Evolutionary conservation across 163 green algal genomes (phyloP).

Genomic region (Coccomyxa subellipsoidea): DNA sequence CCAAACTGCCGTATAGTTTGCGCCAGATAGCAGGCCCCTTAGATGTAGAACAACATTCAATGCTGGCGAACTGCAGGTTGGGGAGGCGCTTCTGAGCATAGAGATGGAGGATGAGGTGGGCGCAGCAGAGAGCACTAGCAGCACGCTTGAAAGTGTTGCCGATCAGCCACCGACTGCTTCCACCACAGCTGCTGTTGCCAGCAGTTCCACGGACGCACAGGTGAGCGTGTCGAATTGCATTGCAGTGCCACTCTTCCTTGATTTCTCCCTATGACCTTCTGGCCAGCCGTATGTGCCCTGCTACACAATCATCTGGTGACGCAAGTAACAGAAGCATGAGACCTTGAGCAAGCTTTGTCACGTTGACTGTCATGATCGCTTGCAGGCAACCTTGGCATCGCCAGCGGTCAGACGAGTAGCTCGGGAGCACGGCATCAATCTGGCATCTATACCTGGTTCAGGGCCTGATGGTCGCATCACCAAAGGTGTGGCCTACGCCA

Average conservation of each 20-base stretch:
- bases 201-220: background rate
- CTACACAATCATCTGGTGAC: background rate
- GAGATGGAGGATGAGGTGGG: background rate
- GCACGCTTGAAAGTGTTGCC: background rate
- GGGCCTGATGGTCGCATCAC: slow-evolving; percentile 40
- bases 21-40: no score
- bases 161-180: background rate
- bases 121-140: background rate
- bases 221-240: background rate
- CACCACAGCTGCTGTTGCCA: background rate
- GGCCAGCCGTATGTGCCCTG: background rate
- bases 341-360: background rate
- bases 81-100: background rate
- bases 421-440: slow-evolving; percentile 33
- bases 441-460: slow-evolving; percentile 27
- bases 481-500: slow-evolving; percentile 42
- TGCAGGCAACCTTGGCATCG: slow-evolving; percentile 27
- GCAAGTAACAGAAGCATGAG: background rate
- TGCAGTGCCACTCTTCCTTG: no score
- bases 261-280: no score
- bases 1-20: no score
- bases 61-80: slow-evolving; percentile 1
- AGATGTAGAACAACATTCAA: no score
- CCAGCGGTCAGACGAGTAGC: slow-evolving; percentile 43
- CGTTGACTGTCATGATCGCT: background rate